These are phyloP conservation scores for Schizochytrium sp. DNA, from an alignment of 108 stramenopile species.

Conservation along the genomic window DNA sequence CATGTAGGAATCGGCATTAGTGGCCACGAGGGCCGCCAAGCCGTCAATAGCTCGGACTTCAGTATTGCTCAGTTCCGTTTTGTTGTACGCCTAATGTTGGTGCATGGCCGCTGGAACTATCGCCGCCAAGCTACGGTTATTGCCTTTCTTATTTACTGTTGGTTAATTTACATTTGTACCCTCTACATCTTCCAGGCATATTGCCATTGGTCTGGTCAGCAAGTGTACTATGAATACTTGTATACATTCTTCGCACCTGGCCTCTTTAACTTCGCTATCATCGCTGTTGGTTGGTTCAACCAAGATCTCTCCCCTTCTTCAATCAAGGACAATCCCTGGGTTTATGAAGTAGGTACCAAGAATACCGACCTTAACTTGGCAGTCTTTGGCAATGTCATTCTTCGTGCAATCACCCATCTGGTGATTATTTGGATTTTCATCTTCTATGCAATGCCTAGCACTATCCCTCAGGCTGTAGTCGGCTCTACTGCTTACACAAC, in stretches of 20 bases:
- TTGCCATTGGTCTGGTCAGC: conserved; percentile 11
- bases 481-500: background rate
- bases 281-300: conserved; percentile 89
- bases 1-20: conserved; percentile 93
- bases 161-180: conserved; percentile 68
- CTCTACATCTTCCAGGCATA: conserved; percentile 53
- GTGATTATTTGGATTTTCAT: conserved; percentile 50
- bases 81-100: conserved; percentile 86
- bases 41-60: conserved; percentile 77
- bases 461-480: background rate
- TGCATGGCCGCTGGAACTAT: conserved; percentile 97
- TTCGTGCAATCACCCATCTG: conserved; percentile 13
- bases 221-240: background rate
- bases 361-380: background rate
- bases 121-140: conserved; percentile 86
- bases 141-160: conserved; percentile 97
- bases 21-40: conserved; percentile 93
- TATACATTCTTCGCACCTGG: conserved; percentile 77
- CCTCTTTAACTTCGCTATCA: conserved; percentile 80
- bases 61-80: conserved; percentile 78
- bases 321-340: conserved; percentile 52
- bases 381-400: background rate
- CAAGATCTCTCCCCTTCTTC: conserved; percentile 87
- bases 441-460: background rate
- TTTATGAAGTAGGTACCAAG: background rate